Percentiles rank a stretch among this genome's conserved stretches.
phyloP scores from a whole-genome alignment of 2,329 filamentous ascomycete species.

The Macrophomina phaseolina region DNA sequence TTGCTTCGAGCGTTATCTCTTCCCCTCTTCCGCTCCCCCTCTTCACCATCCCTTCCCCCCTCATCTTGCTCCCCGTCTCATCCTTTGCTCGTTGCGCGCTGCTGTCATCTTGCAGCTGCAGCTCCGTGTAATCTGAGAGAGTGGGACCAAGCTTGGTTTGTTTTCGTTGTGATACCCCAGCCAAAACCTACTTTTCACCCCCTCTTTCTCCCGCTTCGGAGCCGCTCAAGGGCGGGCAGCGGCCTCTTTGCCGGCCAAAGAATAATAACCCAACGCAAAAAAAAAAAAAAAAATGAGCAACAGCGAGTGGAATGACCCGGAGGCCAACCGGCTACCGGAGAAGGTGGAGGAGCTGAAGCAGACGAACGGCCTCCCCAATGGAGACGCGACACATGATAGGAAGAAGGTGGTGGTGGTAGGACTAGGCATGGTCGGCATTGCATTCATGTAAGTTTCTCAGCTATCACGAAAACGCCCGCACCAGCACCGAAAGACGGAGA shows the following conservation, averaged over 20 bases:
- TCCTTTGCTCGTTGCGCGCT: too few relatives aligned
- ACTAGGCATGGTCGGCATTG: constrained; percentile 88
- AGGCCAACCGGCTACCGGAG: constrained; percentile 53
- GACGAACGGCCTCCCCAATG: constrained; percentile 31
- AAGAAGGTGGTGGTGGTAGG: constrained; percentile 83
- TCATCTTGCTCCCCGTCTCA: too few relatives aligned
- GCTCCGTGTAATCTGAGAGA: too few relatives aligned
- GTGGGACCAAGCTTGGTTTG: neutral
- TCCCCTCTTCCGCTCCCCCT: too few relatives aligned
- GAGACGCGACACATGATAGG: constrained; percentile 45
- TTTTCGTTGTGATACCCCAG: neutral
- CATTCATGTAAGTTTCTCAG: constrained; percentile 73
- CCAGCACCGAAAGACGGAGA: too few relatives aligned
- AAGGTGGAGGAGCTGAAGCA: constrained; percentile 46
- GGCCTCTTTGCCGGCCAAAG: neutral
- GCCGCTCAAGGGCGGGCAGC: constrained; percentile 26
- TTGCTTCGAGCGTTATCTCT: too few relatives aligned
- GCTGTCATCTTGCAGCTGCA: neutral
- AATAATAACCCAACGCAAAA: constrained; percentile 23
- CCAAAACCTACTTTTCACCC: constrained; percentile 2
- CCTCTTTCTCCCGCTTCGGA: constrained; percentile 34
- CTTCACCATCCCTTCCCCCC: too few relatives aligned
- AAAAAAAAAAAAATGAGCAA: constrained; percentile 44
- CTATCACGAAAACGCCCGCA: too few relatives aligned
- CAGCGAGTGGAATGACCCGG: constrained; percentile 52